phyloP scores from a whole-genome alignment of 2,329 filamentous ascomycete genomes.

The Huntiella moniliformis region DNA sequence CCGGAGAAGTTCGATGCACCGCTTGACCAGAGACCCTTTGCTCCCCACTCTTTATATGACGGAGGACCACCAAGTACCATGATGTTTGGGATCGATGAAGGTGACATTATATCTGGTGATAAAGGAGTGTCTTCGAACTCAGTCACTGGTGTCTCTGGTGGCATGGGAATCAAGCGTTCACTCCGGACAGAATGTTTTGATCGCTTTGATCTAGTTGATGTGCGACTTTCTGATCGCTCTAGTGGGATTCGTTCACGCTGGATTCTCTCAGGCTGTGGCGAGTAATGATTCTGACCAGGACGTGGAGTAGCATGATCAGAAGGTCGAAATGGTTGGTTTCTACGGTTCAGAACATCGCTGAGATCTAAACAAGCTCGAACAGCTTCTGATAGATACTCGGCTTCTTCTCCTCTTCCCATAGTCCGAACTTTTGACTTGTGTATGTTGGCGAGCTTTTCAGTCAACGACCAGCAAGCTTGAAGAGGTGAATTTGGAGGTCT shows the following conservation, averaged over 20 bases:
- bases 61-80: constrained; percentile 53
- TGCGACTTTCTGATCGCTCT: constrained; percentile 22
- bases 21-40: constrained; percentile 59
- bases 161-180: constrained; percentile 25
- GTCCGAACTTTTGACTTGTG: constrained; percentile 61
- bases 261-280: constrained; percentile 26
- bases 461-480: constrained; percentile 72
- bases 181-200: constrained; percentile 27
- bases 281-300: constrained; percentile 60
- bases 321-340: constrained; percentile 75
- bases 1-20: constrained; percentile 60
- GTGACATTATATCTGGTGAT: constrained; percentile 59
- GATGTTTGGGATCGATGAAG: constrained; percentile 54
- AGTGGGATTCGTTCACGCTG: neutral
- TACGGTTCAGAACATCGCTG: constrained; percentile 80
- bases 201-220: constrained; percentile 31
- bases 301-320: constrained; percentile 63
- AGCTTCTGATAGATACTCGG: constrained; percentile 63
- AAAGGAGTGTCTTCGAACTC: constrained; percentile 84
- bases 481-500: constrained; percentile 65
- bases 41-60: constrained; percentile 13
- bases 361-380: constrained; percentile 91
- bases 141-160: constrained; percentile 79
- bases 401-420: constrained; percentile 48
- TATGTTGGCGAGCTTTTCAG: constrained; percentile 83